Evolutionary conservation across 108 stramenopile species (phyloP), one percentile per base, ranked within the genome.

Genomic region (Conticribra guillardii): DNA sequence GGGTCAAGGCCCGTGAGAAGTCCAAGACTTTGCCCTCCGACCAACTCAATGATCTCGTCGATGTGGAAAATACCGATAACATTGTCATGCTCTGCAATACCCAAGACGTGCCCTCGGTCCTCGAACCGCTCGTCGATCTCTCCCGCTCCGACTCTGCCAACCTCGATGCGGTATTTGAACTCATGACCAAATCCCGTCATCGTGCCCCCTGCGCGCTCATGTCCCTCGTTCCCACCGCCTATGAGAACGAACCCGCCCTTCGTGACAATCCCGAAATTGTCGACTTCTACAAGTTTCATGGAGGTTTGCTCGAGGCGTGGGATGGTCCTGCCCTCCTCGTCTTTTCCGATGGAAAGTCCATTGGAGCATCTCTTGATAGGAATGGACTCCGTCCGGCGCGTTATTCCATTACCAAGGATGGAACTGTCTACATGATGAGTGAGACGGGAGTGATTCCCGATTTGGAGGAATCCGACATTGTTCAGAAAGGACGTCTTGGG

Each of bases 261-360:
- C 81, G 79, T 19, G 79, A 93, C 69, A 90, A 94, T 58, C 92
- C 90, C 45, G 87, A 94, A 60, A 94, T 96, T 73, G 84, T 86
- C n/a, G 96, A 96, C 53, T 99, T 97, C 81, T 97, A 97, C 91
- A 92, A 99, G 68, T 97, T 95, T 82, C 96, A 99, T 65, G 91
- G 95, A 44, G 94, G 95, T 48, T 79, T 97, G 18, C 81, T 96
- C 65, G 98, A 99, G 81, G 96, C 97, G 7, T 99, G 98, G 98
- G 98, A 99, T 70, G 98, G 98, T 18, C 98, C 98, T 28, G 98
- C 98, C 31, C 91, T 96, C 48, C 72, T 99, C 21, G 93, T 96
- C 0, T 99, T 87, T 71, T 94, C 94, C 16, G 97, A 99, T 77
- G 98, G 98, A 48, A 94, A 92, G 77, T 86, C 85, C 23, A 91